Evolutionary conservation across 2,329 filamentous ascomycete species (phyloP), one percentile per base, ranked within the genome.

Genomic region (Trichoderma polysporum): DNA sequence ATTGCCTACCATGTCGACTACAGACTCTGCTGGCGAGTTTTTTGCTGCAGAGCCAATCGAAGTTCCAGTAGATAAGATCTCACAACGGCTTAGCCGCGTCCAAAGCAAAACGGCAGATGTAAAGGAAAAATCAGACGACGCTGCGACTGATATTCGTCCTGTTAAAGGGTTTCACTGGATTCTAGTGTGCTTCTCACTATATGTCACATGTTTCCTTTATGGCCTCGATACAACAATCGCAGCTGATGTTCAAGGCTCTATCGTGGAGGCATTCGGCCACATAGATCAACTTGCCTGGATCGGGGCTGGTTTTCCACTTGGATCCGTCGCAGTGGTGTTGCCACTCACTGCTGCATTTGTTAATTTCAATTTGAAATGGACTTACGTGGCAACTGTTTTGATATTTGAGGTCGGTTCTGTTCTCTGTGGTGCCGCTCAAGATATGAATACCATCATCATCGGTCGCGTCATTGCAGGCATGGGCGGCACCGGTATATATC

Each of bases 371-470:
- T 73, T 56, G 4, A 56, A 56, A n/a, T 35, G n/a, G 19, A 25
- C 29, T 9, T 27, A 25, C 25, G 13, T 56, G 13, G 52, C 19
- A n/a, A 35, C 19, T 10, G 52, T 56, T n/a, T 1, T 72, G 56
- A 17, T 73, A 12, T 74, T 74, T 60, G 68, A 70, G 60, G 64
- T 68, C 15, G 74, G 74, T 57, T 72, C 66, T 39, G 74, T 76
- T 4, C 64, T 79, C 7, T 81, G 80, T 66, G 80, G 80, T 39
- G 79, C 73, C 1, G 79, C 80, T 2, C 77, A 76, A 2, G 76
- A 62, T 33, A 80, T 82, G 74, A 72, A 79, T 69, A 77, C 78
- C 37, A 67, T 84, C n/a, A 84, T 85, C 65, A 68, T 82, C 15
- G 81, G 81, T 7, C 75, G 80, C 27, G 79, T 76, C 13, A 74